Evolutionary conservation across 2,329 filamentous ascomycete genomes (phyloP), one percentile per base, ranked within the genome.

Genomic region (Myotisia sp.): DNA sequence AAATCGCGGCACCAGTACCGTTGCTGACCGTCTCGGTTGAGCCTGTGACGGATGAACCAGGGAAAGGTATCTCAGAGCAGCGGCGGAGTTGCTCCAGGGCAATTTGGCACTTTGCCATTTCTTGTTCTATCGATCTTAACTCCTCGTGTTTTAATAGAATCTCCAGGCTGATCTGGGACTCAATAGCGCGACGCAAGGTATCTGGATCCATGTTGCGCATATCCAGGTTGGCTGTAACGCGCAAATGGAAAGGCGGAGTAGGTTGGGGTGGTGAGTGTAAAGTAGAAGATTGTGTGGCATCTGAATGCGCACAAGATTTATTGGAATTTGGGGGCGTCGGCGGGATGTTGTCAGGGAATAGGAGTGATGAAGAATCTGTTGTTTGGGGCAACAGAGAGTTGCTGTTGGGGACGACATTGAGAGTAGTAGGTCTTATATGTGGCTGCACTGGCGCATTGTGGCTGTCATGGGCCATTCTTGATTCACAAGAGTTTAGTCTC

Each of bases 91-190:
- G 90, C 60, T 98, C 90, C 46, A 95, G 68, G 7, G 86, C 84
- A 43, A 86, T 66, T 62, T 95, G 86, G 52, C 86, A 94, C 63
- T 94, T 95, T 44, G 84, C 87, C 44, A 95, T 70, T 62, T 95
- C 90, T 59, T 93, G 85, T 53, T 95, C 84, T 56, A 95, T 93
- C 46, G 93, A 68, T 37, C 86, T 82, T 39, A 95, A 63, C 63
- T 98, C 90, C 50, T 90, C 76, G 59, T 98, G 90, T 66, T 94
- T 95, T 54, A 92, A 64, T 43, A 95, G 63, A 34, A 95, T 86
- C 62, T 94, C 86, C 44, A 90, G 72, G 50, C 85, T 82, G 56
- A 95, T 79, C 58, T 94, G 81, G 42, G 84, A 76, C 52, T 85
- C 78, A 52, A 95, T 79, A 22, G 71, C 70, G 47, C 86, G 76